Conservation (phyloP, 164 flowering plant species). For the Tetrastigma voinierianum region DNA sequence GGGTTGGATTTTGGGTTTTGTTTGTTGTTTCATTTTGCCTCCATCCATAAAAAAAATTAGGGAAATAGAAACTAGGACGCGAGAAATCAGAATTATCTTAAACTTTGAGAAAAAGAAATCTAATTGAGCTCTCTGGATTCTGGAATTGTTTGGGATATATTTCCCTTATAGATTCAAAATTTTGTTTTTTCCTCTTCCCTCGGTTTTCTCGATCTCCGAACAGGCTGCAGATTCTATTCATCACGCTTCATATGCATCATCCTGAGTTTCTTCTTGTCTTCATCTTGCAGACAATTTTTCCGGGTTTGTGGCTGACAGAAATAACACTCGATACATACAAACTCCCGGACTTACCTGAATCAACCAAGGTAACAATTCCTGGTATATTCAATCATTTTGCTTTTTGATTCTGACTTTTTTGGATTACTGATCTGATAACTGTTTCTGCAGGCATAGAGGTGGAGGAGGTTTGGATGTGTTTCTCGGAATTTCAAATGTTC, state of each 20-base stretch:
- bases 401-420: neutral
- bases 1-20: no score
- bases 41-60: no score
- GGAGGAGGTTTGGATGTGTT: no score
- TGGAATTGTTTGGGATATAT: neutral
- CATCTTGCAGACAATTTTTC: slow-evolving; percentile 32
- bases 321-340: slow-evolving; percentile 39
- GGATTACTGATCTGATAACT: no score
- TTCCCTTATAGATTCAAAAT: neutral
- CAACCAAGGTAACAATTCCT: slow-evolving; percentile 8
- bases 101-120: no score
- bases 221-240: neutral
- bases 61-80: no score
- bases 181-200: neutral
- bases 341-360: slow-evolving; percentile 26
- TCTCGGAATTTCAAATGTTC: no score
- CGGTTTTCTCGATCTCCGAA: neutral
- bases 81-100: no score
- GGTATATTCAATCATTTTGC: neutral
- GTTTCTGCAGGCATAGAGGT: no score
- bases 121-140: no score
- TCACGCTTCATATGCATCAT: neutral
- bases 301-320: slow-evolving; percentile 44
- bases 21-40: no score
- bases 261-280: neutral